Evolutionary conservation across 345 rosid species (phyloP).

Genomic region (Cardamine resedifolia): DNA sequence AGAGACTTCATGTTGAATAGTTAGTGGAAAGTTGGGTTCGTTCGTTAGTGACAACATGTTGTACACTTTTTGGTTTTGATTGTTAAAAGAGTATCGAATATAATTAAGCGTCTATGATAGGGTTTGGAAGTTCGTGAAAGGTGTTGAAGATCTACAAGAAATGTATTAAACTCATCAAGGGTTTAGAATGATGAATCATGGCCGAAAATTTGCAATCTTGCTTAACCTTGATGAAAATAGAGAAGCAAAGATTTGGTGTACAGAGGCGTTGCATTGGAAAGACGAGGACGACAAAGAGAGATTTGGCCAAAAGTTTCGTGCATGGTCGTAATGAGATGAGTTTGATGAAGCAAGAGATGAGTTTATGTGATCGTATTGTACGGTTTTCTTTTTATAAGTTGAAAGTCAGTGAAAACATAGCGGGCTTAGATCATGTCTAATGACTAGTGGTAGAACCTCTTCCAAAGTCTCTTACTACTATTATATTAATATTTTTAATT

Average conservation of each 20-base stretch:
- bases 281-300: background rate
- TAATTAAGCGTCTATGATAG: constrained; percentile 57
- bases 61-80: constrained; percentile 58
- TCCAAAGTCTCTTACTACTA: too few relatives aligned
- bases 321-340: background rate
- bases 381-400: too few relatives aligned
- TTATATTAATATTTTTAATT: too few relatives aligned
- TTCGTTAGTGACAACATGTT: constrained; percentile 58
- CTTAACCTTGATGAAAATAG: constrained; percentile 41
- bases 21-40: constrained; percentile 68
- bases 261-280: background rate
- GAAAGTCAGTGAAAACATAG: too few relatives aligned
- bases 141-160: constrained; percentile 31
- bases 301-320: constrained; percentile 5
- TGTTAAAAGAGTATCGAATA: constrained; percentile 39
- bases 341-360: too few relatives aligned
- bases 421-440: too few relatives aligned
- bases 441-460: too few relatives aligned
- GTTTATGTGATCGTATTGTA: too few relatives aligned
- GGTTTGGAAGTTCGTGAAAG: constrained; percentile 55
- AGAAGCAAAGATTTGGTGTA: background rate
- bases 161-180: constrained; percentile 50
- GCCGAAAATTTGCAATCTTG: constrained; percentile 62
- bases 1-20: constrained; percentile 40
- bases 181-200: constrained; percentile 24